Conservation (phyloP, 2,329 filamentous ascomycete species). For the Hortaea werneckii region DNA sequence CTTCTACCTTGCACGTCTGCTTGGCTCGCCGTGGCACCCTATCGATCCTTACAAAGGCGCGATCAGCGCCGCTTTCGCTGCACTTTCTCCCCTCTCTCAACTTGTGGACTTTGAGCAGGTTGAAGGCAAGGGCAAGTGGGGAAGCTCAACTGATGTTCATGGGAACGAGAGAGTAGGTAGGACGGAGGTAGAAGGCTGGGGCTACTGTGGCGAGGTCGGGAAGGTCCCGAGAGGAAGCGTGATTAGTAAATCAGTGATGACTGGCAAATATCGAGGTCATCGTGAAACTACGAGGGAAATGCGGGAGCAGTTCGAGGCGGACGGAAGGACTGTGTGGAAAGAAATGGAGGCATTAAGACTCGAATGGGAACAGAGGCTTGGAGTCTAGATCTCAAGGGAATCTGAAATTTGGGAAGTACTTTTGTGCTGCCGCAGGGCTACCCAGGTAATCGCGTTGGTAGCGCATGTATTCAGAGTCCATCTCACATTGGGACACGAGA, state of each 20-base stretch:
- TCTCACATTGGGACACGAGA: too few species aligned
- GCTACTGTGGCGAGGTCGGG: constrained; percentile 46
- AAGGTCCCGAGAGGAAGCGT: constrained; percentile 35
- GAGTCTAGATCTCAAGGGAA: constrained; percentile 1
- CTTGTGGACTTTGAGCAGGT: constrained; percentile 46
- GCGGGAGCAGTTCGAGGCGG: constrained; percentile 59
- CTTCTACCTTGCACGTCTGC: constrained; percentile 61
- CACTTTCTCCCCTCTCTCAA: constrained; percentile 54
- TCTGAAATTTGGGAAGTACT: too few species aligned
- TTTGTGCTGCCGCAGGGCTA: too few species aligned
- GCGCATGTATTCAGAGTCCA: too few species aligned
- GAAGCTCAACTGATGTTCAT: constrained; percentile 48
- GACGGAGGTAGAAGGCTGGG: constrained; percentile 84
- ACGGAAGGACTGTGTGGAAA: constrained; percentile 49
- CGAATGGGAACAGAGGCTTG: constrained; percentile 31
- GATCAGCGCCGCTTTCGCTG: constrained; percentile 65
- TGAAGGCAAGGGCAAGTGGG: constrained; percentile 63
- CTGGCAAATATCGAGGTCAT: constrained; percentile 48
- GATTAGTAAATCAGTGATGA: constrained; percentile 32
- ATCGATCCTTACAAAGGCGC: constrained; percentile 69
- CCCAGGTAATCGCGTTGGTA: too few species aligned
- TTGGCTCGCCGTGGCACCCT: constrained; percentile 84
- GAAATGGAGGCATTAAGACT: constrained; percentile 27
- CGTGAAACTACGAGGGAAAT: constrained; percentile 49
- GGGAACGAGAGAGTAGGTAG: constrained; percentile 55